These are phyloP conservation scores for Amauroascus verrucosus DNA, from an alignment of 2,329 filamentous ascomycete species.

Conservation along the genomic window DNA sequence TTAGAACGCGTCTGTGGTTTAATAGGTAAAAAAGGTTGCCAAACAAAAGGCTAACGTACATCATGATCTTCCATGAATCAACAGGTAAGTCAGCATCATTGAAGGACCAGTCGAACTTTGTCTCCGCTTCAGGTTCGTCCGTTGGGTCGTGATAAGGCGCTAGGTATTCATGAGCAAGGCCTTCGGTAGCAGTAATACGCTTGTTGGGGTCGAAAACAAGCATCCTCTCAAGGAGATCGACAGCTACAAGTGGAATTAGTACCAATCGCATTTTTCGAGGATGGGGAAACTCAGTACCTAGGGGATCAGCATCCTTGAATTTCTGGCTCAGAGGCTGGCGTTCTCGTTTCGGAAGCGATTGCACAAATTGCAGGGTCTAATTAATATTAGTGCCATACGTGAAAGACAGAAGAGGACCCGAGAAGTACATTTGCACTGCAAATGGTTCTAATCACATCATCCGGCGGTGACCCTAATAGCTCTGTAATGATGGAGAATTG, in stretches of 20 bases:
- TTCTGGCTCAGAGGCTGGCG: conserved; percentile 76
- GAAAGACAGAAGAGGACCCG: neutral
- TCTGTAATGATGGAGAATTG: conserved; percentile 99
- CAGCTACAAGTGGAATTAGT: conserved; percentile 45
- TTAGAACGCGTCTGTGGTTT: conserved; percentile 9
- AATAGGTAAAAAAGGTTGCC: neutral
- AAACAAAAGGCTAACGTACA: conserved; percentile 50
- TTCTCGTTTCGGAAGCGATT: conserved; percentile 90
- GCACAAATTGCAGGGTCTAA: conserved; percentile 90
- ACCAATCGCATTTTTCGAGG: neutral
- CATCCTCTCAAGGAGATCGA: conserved; percentile 92
- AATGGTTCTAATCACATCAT: conserved; percentile 97
- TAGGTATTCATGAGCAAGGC: conserved; percentile 84
- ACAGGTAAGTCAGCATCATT: conserved; percentile 95
- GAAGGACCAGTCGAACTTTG: conserved; percentile 99
- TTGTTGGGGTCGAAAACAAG: conserved; percentile 98
- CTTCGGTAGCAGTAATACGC: conserved; percentile 76
- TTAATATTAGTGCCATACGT: conserved; percentile 17
- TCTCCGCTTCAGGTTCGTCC: conserved; percentile 87
- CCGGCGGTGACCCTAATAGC: conserved; percentile 85
- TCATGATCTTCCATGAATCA: conserved; percentile 99
- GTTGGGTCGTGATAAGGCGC: conserved; percentile 94
- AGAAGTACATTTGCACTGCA: conserved; percentile 87
- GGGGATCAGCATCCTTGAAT: conserved; percentile 87
- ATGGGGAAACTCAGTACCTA: conserved; percentile 47